Conservation (phyloP, 345 rosid genomes). For the Syzygium oleosum region DNA sequence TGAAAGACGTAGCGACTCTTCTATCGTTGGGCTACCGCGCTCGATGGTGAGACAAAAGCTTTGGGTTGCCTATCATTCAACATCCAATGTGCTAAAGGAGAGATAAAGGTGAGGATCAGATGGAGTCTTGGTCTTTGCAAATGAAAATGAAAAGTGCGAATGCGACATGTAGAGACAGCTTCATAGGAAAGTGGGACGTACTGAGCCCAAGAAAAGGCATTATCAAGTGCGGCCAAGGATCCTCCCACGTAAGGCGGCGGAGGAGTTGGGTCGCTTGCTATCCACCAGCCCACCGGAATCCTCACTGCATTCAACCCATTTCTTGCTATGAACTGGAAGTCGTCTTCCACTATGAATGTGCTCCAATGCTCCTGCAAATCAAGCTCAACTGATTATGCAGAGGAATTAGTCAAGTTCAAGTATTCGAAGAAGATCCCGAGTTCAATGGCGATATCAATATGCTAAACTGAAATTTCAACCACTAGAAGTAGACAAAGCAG, state of each 20-base stretch:
- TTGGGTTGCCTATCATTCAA: neutral
- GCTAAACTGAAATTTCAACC: neutral
- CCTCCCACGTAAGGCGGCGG: conserved; percentile 52
- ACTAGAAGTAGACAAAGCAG: neutral
- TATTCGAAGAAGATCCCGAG: neutral
- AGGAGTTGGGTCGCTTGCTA: conserved; percentile 46
- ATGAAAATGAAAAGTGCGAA: neutral
- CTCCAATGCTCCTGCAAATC: conserved; percentile 47
- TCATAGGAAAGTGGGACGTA: conserved; percentile 1
- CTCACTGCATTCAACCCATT: conserved; percentile 46
- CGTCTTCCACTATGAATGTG: conserved; percentile 47
- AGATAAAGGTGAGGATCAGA: neutral
- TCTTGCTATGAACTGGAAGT: conserved; percentile 47
- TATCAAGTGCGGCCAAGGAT: conserved; percentile 43
- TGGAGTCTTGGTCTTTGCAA: neutral
- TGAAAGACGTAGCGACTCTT: neutral
- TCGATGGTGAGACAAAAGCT: neutral
- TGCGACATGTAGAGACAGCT: neutral
- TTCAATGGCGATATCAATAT: neutral
- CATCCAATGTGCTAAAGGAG: neutral
- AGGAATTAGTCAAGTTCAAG: neutral
- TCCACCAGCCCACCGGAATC: conserved; percentile 74
- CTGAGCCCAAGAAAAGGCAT: conserved; percentile 58
- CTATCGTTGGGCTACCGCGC: neutral
- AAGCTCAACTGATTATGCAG: neutral